These are phyloP conservation scores for Colletotrichum truncatum DNA, from an alignment of 2,329 filamentous ascomycete genomes.

Conservation along the genomic window DNA sequence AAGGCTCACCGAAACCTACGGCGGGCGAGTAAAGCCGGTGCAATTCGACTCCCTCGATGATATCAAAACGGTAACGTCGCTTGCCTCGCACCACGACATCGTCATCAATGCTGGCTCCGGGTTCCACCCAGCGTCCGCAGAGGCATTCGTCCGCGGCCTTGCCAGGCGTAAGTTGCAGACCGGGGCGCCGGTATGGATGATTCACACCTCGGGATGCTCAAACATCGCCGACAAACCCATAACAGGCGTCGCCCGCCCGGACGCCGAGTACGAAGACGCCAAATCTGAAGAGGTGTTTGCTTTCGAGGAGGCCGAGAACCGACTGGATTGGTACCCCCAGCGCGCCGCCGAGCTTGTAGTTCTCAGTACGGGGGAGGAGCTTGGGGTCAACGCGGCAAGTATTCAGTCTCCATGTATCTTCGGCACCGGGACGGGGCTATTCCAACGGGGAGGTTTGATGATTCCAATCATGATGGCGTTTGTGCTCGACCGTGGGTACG, in stretches of 20 bases:
- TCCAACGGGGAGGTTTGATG: constrained; percentile 29
- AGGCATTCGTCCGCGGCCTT: constrained; percentile 46
- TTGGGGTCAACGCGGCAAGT: constrained; percentile 26
- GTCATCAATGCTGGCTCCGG: constrained; percentile 48
- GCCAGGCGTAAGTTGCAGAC: constrained; percentile 34
- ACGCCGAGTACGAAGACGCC: constrained; percentile 29
- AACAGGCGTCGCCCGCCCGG: constrained; percentile 17
- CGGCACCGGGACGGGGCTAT: constrained; percentile 29
- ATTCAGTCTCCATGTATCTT: constrained; percentile 31
- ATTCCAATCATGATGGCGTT: constrained; percentile 32
- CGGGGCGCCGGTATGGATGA: constrained; percentile 22
- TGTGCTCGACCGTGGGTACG: constrained; percentile 29
- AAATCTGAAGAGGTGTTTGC: constrained; percentile 6
- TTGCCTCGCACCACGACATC: constrained; percentile 34
- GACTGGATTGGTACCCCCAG: constrained; percentile 31
- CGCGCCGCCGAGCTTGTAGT: constrained; percentile 31
- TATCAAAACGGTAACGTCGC: not conserved
- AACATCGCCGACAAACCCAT: constrained; percentile 32
- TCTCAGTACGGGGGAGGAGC: constrained; percentile 14
- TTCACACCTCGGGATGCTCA: constrained; percentile 32
- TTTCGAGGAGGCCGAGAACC: constrained; percentile 30
- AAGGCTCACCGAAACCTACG: constrained; percentile 12
- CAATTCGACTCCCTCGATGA: constrained; percentile 29
- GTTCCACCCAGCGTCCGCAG: constrained; percentile 41
- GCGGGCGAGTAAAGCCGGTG: constrained; percentile 15